These are phyloP conservation scores for Harringtonia aguacate DNA, from an alignment of 2,329 filamentous ascomycete genomes.

Conservation along the genomic window DNA sequence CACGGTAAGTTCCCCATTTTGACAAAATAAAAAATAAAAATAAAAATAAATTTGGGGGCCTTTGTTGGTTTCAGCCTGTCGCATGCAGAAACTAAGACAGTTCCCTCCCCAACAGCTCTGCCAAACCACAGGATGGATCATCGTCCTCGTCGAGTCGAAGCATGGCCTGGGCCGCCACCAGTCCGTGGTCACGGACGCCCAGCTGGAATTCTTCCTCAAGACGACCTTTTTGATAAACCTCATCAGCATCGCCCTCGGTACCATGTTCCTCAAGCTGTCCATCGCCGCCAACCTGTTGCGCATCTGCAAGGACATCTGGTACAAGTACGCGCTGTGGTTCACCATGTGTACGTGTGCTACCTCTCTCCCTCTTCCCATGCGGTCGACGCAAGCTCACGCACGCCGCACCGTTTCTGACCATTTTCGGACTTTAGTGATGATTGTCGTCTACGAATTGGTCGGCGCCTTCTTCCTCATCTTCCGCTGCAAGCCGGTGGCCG, in stretches of 20 bases:
- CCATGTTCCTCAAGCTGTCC: slow-evolving; percentile 13
- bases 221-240: slow-evolving; percentile 35
- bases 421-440: too few species aligned
- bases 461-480: slow-evolving; percentile 14
- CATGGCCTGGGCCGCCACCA: slow-evolving; percentile 36
- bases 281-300: slow-evolving; percentile 13
- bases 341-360: background rate
- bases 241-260: slow-evolving; percentile 23
- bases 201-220: slow-evolving; percentile 25
- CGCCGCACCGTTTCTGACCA: too few species aligned
- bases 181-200: slow-evolving; percentile 20
- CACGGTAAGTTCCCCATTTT: background rate
- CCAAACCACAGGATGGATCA: slow-evolving; percentile 17
- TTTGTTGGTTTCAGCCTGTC: background rate
- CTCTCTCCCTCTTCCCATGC: too few species aligned
- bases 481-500: slow-evolving; percentile 14
- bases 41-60: too few species aligned
- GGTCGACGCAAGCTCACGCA: too few species aligned
- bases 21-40: too few species aligned
- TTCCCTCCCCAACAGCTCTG: slow-evolving; percentile 14
- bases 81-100: background rate
- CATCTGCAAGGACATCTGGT: slow-evolving; percentile 16
- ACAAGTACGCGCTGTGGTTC: slow-evolving; percentile 14
- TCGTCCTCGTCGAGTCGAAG: slow-evolving; percentile 29
- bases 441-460: slow-evolving; percentile 14